Evolutionary conservation across 1,139 yeast species (phyloP), one percentile per base, ranked within the genome.

Genomic region (Diutina rugosa): DNA sequence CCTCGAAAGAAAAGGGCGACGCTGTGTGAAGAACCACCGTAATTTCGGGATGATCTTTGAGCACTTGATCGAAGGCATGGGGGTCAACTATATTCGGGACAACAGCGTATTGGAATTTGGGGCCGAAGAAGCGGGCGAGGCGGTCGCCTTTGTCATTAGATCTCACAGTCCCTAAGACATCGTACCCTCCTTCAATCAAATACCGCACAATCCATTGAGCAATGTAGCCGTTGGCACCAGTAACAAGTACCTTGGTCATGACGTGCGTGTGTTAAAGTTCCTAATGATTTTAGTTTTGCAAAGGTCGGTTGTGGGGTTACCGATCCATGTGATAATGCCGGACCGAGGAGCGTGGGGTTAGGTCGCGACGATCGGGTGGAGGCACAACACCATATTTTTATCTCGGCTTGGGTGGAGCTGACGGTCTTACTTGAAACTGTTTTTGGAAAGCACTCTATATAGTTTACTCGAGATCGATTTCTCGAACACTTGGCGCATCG

Each of bases 11-110:
- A 35, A 59, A 56, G 9, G 62, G 62, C 32, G 59, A 61, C 3
- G 68, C 68, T 8, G 63, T 55, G 59, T 65, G 68, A 46, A 64
- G 59, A 28, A 65, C 61, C 10, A 64, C 66, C 4, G 62, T 59
- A 16, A 71, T 61, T 26, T 71, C 71, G 0, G 70, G 69, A 56
- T 73, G 69, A 32, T 62, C 64, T 28, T 63, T 57, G 46, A 76
- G 63, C 1, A 70, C 71, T 61, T 63, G 62, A 57, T 74, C 75
- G 57, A 76, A 76, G 0, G 76, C 74, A 18, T n/a, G 18, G 26
- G 53, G 44, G n/a, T 49, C 44, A 4, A 38, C 21, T 7, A 49
- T 18, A 38, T 32, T 21, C 5, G 16, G 32, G 14, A 49, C 53
- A 6, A 32, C 16, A 14, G 14, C 44, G 32, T 32, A 49, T 6